Evolutionary conservation across 495 filamentous ascomycete species (phyloP), one percentile per base, ranked within the genome.

Genomic region (Daldinia childiae): DNA sequence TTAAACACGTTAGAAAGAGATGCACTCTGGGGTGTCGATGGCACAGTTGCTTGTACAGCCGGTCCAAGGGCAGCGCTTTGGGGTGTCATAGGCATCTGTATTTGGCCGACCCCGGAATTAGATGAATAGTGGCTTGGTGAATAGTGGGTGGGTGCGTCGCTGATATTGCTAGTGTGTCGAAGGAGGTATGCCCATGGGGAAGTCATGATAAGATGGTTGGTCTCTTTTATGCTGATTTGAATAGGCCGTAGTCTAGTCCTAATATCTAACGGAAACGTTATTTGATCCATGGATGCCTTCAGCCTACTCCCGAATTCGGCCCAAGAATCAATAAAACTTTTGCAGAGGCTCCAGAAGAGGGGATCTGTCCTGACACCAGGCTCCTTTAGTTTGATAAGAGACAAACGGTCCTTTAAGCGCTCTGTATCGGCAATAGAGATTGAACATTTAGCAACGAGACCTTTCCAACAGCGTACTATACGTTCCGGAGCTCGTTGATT

Each of bases 21-120:
- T 4, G 85, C 88, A 78, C 87, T 92, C 60, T 88, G 89, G 26
- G 92, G 91, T 0, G 91, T 93, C 8, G 89, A 91, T 30, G 93
- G 93, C 19, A 97, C 89, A 0, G 94, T 97, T 2, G 94, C 93
- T 77, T 95, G 92, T 15, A 92, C 93, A 39, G 94, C 94, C 7
- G 93, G 92, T 4, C 93, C 93, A 4, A 97, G 86, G 14, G 93
- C 93, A 15, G 93, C 93, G 72, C 91, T 94, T 64, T 95, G 84
- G 6, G 93, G 93, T 21, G 85, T 88, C 83, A 88, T 87, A 1
- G 86, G 85, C 34, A 87, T 68, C 32, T 82, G 77, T 50, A 77
- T 70, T 54, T 78, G 77, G 14, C 78, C 71, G 19, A 58, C 60
- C 60, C 69, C 67, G 51, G 79, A 62, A 67, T 66, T 59, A 73